Evolutionary conservation across 2,329 filamentous ascomycete species (phyloP).

Genomic region (Cucurbitaria berberidis): DNA sequence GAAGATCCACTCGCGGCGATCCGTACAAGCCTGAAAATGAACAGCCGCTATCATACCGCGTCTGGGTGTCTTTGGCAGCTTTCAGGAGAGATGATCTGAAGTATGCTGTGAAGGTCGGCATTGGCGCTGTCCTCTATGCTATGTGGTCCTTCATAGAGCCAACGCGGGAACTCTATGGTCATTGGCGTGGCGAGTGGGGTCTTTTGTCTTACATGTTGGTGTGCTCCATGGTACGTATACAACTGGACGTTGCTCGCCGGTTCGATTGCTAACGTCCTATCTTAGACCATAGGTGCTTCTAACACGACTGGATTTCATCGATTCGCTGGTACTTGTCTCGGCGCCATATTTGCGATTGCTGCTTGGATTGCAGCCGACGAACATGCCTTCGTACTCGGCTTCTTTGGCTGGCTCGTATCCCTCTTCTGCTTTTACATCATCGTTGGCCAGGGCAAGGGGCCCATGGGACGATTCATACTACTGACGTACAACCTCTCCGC

Average conservation of each 20-base stretch:
- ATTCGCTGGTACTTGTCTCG: slow-evolving; percentile 84
- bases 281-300: slow-evolving; percentile 82
- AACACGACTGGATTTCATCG: slow-evolving; percentile 90
- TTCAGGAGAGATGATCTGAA: slow-evolving; percentile 70
- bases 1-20: slow-evolving; percentile 34
- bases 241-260: too few relatives aligned
- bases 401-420: slow-evolving; percentile 81
- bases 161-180: slow-evolving; percentile 79
- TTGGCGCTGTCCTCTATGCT: slow-evolving; percentile 87
- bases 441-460: slow-evolving; percentile 80
- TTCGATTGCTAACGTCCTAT: neutral
- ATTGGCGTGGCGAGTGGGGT: slow-evolving; percentile 97
- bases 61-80: slow-evolving; percentile 63
- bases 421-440: slow-evolving; percentile 90
- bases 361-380: slow-evolving; percentile 80
- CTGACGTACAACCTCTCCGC: slow-evolving; percentile 96
- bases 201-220: slow-evolving; percentile 97
- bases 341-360: slow-evolving; percentile 74
- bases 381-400: slow-evolving; percentile 75
- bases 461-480: slow-evolving; percentile 90
- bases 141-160: slow-evolving; percentile 82
- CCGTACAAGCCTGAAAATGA: slow-evolving; percentile 36
- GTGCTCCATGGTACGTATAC: slow-evolving; percentile 72
- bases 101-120: slow-evolving; percentile 91
- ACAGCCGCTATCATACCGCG: slow-evolving; percentile 51